phyloP scores from a whole-genome alignment of 1,284 basidiomycete genomes.

The Phaffia rhodozyma region DNA sequence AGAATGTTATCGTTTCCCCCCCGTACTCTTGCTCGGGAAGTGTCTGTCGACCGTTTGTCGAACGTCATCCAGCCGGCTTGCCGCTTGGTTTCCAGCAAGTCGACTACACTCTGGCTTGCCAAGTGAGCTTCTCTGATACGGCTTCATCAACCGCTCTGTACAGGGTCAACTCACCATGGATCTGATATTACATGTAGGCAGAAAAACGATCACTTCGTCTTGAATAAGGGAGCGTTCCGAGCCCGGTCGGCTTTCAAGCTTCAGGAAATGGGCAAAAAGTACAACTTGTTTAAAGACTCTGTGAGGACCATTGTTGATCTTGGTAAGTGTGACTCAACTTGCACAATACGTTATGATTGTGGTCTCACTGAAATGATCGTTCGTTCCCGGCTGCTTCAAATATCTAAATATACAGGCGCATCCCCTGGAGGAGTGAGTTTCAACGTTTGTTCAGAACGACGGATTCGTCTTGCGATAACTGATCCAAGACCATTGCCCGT shows the following conservation, averaged over 20 bases:
- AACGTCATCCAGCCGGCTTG: too few relatives aligned
- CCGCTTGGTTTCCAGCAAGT: too few relatives aligned
- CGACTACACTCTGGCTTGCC: too few relatives aligned
- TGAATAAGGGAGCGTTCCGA: slow-evolving; percentile 40
- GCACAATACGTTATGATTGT: too few relatives aligned
- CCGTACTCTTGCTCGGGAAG: too few relatives aligned
- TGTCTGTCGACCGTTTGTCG: too few relatives aligned
- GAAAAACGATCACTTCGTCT: slow-evolving; percentile 16
- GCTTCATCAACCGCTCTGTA: too few relatives aligned
- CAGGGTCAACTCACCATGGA: neutral
- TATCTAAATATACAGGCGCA: slow-evolving; percentile 47
- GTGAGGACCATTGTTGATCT: slow-evolving; percentile 40
- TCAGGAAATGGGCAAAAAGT: slow-evolving; percentile 51
- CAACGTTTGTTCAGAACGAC: too few relatives aligned
- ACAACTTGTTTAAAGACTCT: slow-evolving; percentile 27
- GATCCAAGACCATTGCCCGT: too few relatives aligned
- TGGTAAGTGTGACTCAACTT: slow-evolving; percentile 33
- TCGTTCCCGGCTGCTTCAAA: neutral
- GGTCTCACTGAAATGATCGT: slow-evolving; percentile 36
- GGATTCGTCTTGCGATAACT: too few relatives aligned
- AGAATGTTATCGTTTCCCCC: too few relatives aligned
- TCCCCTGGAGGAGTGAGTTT: slow-evolving; percentile 50
- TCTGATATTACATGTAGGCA: neutral
- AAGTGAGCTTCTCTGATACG: too few relatives aligned
- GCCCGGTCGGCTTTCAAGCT: slow-evolving; percentile 71